Base-by-base conservation (phyloP, 495 filamentous ascomycete species). In the Tirmania nivea region DNA sequence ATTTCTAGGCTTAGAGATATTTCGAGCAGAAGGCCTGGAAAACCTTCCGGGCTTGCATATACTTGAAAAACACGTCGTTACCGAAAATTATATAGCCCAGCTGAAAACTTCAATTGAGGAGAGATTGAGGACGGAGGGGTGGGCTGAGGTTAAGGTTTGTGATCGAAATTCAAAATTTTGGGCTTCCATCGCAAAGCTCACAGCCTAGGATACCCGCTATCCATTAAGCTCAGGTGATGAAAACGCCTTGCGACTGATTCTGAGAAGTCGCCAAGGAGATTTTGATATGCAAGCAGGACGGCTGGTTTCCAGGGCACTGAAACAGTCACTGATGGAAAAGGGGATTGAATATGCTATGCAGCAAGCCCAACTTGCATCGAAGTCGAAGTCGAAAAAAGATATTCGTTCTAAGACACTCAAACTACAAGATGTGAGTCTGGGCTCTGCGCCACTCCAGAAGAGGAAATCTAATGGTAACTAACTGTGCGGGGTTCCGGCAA, bases 141-240 rank as follows among this genome's bases (percentile, higher is more conserved):
- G 61, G 56, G 59, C 59, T 34, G 54, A 62, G 34, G 47, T 62
- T 36, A 62, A 60, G 58, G 59, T 52, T 31, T 35, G 51, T 45
- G 39, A 51, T 56, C 45, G 21, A 11, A 34, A 48, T 48, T n/a
- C 48, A 48, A 63, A 54, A 59, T 52, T 37, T 42, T 52, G 35
- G 59, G 50, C 50, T 53, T 45, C 56, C 51, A 56, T 58, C 59
- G 21, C 49, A 31, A 31, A 31, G 25, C 25, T 31, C 25, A 31
- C 25, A 31, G 25, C 7, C 25, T 7, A 31, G 25, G 25, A 31
- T 31, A 31, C 25, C 25, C 25, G 2, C 25, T 31, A 31, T 31
- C 25, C 25, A 31, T 31, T 31, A 31, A 31, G 35, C 20, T 35
- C 35, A 50, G 54, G 17, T 11, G 61, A 56, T 50, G 54, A 63